These are phyloP conservation scores for Pachysandra terminalis DNA, from an alignment of 164 flowering plant species.

Conservation along the genomic window DNA sequence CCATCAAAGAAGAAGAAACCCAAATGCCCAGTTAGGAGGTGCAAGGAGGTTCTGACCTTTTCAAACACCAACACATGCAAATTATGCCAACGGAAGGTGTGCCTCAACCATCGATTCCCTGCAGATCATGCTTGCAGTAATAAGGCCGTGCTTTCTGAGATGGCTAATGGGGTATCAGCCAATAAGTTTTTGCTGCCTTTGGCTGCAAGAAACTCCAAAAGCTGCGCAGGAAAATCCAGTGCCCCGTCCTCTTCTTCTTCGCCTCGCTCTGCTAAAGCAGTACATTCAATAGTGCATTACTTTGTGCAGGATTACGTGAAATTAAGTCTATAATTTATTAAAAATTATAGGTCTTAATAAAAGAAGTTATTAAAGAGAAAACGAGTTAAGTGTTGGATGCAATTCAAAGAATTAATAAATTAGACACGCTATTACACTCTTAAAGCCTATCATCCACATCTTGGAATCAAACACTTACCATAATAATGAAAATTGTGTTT, in stretches of 20 bases:
- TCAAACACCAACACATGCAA: slow-evolving; percentile 68
- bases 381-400: too few relatives aligned
- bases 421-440: too few relatives aligned
- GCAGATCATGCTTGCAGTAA: slow-evolving; percentile 63
- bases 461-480: too few relatives aligned
- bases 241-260: slow-evolving; percentile 1
- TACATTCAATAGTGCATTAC: too few relatives aligned
- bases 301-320: too few relatives aligned
- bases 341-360: too few relatives aligned
- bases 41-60: slow-evolving; percentile 67
- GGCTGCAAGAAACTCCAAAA: slow-evolving; percentile 42
- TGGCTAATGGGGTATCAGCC: slow-evolving; percentile 1
- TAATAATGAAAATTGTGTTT: too few relatives aligned
- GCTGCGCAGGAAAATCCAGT: slow-evolving; percentile 31
- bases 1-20: slow-evolving; percentile 78
- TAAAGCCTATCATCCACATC: too few relatives aligned
- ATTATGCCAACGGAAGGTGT: slow-evolving; percentile 55
- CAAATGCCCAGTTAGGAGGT: slow-evolving; percentile 60
- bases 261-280: slow-evolving; percentile 38
- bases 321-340: too few relatives aligned
- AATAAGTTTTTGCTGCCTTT: slow-evolving; percentile 63
- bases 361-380: too few relatives aligned
- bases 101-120: slow-evolving; percentile 79
- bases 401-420: too few relatives aligned
- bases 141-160: slow-evolving; percentile 5